Base-by-base conservation (phyloP, 139 green algal genomes). In the Desmodesmus armatus region DNA sequence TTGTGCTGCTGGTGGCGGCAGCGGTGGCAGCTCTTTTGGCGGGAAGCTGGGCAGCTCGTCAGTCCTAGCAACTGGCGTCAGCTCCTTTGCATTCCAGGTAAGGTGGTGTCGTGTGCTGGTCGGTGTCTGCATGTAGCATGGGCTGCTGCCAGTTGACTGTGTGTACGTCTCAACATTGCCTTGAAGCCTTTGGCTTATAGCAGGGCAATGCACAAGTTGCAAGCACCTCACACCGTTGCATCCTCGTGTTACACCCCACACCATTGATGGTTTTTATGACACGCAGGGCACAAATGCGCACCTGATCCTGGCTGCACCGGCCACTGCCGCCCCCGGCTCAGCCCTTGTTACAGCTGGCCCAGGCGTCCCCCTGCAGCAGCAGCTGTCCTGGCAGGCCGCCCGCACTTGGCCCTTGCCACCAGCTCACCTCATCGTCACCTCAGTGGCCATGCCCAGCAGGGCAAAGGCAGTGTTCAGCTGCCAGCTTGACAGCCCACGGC, bases 11-110 rank as follows among this genome's bases (percentile, higher is more conserved):
- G 41, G n/a, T 19, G 37, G 60, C 29, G 11, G 58, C 35, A 27
- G 76, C 75, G 13, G 29, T 25, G 19, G 23, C 41, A 29, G 43
- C 3, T 39, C 25, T 39, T 53, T 62, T 35, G 60, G 25, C 17
- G 19, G 73, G 47, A 37, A 21, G 40, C 31, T 44, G 29, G 76
- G 85, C 7, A 72, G 43, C n/a, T n/a, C n/a, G n/a, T n/a, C n/a
- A n/a, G n/a, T n/a, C n/a, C n/a, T n/a, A n/a, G n/a, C n/a, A n/a
- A 75, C 67, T 21, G 92, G 92, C 49, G 82, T 95, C 11, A 83
- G 83, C 83, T 91, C 91, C 13, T 97, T 97, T 82, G 93, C 93
- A 1, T 96, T 97, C 87, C 93, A 96, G 77, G 93, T 93, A 40
- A 94, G 92, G n/a, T n/a, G n/a, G n/a, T n/a, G n/a, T n/a, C n/a